Evolutionary conservation across 83 land plant species (phyloP).

Genomic region (Diphasiastrum complanatum): DNA sequence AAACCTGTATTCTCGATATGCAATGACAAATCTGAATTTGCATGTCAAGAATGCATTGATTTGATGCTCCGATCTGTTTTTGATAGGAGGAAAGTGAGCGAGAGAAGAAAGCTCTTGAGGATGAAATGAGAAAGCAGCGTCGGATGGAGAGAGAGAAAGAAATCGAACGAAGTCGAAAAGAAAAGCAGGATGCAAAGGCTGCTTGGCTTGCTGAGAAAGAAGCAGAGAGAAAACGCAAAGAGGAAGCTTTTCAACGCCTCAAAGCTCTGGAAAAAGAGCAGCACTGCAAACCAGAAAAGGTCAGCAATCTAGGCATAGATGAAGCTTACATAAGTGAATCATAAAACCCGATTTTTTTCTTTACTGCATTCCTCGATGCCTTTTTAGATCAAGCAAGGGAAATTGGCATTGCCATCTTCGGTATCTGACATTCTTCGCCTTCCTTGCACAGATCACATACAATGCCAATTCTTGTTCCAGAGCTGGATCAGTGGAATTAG

Average conservation of each 20-base stretch:
- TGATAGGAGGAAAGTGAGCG: slow-evolving; percentile 35
- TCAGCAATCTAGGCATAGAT: not conserved
- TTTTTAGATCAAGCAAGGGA: too few species aligned
- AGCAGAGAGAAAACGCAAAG: slow-evolving; percentile 29
- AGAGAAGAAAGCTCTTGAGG: slow-evolving; percentile 38
- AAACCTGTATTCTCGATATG: not conserved
- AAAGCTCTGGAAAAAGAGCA: slow-evolving; percentile 21
- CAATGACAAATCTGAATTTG: too few species aligned
- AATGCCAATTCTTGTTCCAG: too few species aligned
- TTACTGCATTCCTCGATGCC: too few species aligned
- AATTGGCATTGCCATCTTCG: too few species aligned
- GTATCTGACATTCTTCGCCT: too few species aligned
- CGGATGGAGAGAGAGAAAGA: slow-evolving; percentile 43
- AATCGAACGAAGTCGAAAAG: slow-evolving; percentile 30
- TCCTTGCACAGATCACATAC: too few species aligned
- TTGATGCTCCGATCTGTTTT: too few species aligned
- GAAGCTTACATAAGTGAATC: not conserved
- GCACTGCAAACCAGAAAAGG: slow-evolving; percentile 11
- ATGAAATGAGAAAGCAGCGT: slow-evolving; percentile 33
- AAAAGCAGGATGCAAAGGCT: slow-evolving; percentile 31
- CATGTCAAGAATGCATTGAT: too few species aligned
- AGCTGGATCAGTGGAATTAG: too few species aligned
- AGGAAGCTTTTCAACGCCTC: slow-evolving; percentile 19
- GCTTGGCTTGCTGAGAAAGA: slow-evolving; percentile 32
- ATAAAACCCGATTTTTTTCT: not conserved